A percentile compares a stretch with the other conserved stretches of the same genome.
These are phyloP conservation scores for Phaeolepiota aurea DNA, from an alignment of 768 basidiomycete genomes.

Conservation along the genomic window DNA sequence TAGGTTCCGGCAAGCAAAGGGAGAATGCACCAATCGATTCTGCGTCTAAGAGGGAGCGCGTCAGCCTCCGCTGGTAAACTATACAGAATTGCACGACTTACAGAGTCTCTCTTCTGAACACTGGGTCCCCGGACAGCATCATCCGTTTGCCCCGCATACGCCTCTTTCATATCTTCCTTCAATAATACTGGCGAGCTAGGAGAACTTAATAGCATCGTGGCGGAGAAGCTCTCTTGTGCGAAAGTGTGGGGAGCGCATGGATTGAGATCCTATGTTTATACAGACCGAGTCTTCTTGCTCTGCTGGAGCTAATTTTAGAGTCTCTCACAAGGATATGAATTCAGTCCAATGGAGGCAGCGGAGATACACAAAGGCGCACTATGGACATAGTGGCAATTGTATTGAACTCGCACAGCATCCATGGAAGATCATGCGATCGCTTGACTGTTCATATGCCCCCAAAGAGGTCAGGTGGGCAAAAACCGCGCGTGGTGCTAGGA, in stretches of 20 bases:
- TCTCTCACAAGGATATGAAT: not conserved
- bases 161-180: not conserved
- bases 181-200: not conserved
- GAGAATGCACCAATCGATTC: constrained; percentile 32
- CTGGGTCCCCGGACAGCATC: not conserved
- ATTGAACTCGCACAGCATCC: too few species aligned
- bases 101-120: not conserved
- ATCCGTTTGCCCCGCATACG: not conserved
- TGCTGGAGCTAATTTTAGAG: not conserved
- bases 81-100: not conserved
- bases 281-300: not conserved
- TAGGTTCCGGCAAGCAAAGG: constrained; percentile 32
- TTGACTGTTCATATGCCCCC: too few species aligned
- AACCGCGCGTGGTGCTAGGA: too few species aligned
- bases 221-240: not conserved
- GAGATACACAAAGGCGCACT: not conserved
- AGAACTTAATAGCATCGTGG: not conserved
- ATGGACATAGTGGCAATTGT: too few species aligned
- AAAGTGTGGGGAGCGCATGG: not conserved
- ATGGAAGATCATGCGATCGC: too few species aligned
- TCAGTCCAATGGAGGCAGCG: not conserved
- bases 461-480: too few species aligned
- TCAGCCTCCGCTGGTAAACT: not conserved
- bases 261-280: not conserved
- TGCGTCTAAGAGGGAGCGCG: constrained; percentile 18